Evolutionary conservation across 2,329 filamentous ascomycete genomes (phyloP).

Genomic region (Fusarium austroafricanum): DNA sequence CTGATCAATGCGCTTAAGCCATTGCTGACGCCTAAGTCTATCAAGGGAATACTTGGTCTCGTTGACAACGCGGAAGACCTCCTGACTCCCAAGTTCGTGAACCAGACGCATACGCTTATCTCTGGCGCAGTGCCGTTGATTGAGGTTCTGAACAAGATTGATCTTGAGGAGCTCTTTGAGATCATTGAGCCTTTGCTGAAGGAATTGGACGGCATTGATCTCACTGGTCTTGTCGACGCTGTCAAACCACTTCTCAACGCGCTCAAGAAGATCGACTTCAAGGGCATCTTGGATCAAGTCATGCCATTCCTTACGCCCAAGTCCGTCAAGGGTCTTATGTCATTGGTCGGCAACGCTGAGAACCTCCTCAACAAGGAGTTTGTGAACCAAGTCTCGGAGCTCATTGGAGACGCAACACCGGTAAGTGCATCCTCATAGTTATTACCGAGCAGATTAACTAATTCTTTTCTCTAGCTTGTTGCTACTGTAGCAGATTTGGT

Average conservation of each 20-base stretch:
- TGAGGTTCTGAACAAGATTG: conserved; percentile 50
- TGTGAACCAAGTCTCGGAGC: conserved; percentile 56
- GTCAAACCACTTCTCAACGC: conserved; percentile 53
- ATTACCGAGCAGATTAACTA: background rate
- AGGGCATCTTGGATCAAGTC: conserved; percentile 52
- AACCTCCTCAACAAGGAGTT: conserved; percentile 53
- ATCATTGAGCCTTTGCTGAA: conserved; percentile 52
- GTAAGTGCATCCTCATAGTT: conserved; percentile 8
- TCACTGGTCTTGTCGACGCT: conserved; percentile 49
- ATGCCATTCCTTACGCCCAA: conserved; percentile 57
- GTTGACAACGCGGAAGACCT: conserved; percentile 54
- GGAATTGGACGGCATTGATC: conserved; percentile 51
- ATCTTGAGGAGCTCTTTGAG: conserved; percentile 53
- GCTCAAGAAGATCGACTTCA: conserved; percentile 54
- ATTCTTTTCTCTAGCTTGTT: conserved; percentile 42
- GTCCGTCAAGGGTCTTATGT: conserved; percentile 51
- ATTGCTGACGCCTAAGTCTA: conserved; percentile 49
- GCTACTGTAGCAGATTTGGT: conserved; percentile 50
- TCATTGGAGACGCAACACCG: conserved; percentile 51
- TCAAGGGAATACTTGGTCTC: conserved; percentile 52
- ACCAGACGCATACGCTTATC: conserved; percentile 55
- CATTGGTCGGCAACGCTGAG: conserved; percentile 52
- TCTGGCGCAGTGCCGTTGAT: conserved; percentile 54
- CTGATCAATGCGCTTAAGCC: conserved; percentile 51
- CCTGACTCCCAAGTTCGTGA: conserved; percentile 54